Evolutionary conservation across 805 yeast genomes (phyloP), one percentile per base, ranked within the genome.

Genomic region (Barnettozyma wickerhamii): DNA sequence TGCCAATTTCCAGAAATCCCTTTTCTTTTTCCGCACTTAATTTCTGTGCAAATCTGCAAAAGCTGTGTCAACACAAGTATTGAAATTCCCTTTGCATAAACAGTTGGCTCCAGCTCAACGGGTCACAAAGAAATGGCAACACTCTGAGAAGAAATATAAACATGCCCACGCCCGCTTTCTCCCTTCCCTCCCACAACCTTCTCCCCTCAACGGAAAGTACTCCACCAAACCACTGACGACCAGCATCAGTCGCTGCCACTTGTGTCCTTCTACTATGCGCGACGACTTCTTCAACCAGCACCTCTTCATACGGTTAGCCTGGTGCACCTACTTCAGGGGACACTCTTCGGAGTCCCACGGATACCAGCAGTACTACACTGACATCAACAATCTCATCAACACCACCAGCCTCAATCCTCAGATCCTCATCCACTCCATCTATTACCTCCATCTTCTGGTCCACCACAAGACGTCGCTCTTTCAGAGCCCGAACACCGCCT

Each of bases 391-490:
- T 7, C 39, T 55, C 9, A 34, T 55, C 6, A 30, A 38, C 3
- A 47, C 51, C 4, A 55, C 60, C 6, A 46, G 41, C 35, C 44
- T 55, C 14, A 49, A 45, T 27, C 34, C 36, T 4, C 41, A 37
- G 19, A 35, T 52, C 1, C 33, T 51, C n/a, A 42, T 46, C 3
- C 58, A 55, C 30, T 32, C 49, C 0, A 34, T 54, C 2, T 53
- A 48, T 29, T 55, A 55, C 31, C 41, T 51, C 1, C 32, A 42
- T 17, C 39, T 45, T 10, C 29, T 55, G 18, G 35, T 43, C 5
- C 35, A 41, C n/a, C 51, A 50, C 19, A 50, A 47, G 29, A 26
- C 43, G 4, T 33, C 39, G 6, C 17, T 50, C 10, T 43, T 24
- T 14, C 37, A 37, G 13, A 19, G 17, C 33, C 17, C 26, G 5